These are phyloP conservation scores for Filobasidium uniguttulatum DNA, from an alignment of 1,284 basidiomycete species.

Conservation along the genomic window DNA sequence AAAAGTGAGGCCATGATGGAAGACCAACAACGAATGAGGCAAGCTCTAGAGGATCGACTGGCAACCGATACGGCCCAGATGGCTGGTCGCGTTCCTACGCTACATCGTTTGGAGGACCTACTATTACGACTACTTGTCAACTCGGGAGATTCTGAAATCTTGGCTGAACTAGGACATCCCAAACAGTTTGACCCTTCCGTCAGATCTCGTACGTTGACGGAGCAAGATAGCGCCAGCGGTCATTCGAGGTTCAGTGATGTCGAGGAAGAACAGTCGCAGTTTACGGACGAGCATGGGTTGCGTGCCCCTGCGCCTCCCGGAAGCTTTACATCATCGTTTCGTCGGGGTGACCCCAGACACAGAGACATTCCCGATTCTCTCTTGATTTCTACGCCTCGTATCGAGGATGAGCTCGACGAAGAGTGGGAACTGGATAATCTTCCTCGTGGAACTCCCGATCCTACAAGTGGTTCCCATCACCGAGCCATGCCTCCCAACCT, in stretches of 20 bases:
- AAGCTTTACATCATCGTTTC: constrained; percentile 20
- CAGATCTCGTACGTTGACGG: not conserved
- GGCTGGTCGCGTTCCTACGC: constrained; percentile 2
- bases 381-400: constrained; percentile 2
- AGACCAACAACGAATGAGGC: constrained; percentile 6
- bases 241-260: not conserved
- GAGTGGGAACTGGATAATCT: constrained; percentile 27
- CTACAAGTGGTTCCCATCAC: not conserved
- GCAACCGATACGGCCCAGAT: not conserved
- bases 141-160: constrained; percentile 11
- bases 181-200: not conserved
- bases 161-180: not conserved
- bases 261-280: not conserved
- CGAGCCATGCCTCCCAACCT: constrained; percentile 8
- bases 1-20: constrained; percentile 5
- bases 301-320: constrained; percentile 24
- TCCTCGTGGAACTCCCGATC: constrained; percentile 24
- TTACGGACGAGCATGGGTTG: constrained; percentile 20
- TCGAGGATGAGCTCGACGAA: constrained; percentile 10
- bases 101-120: constrained; percentile 26
- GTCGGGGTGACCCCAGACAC: not conserved
- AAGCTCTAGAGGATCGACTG: constrained; percentile 1
- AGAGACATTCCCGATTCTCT: constrained; percentile 6
- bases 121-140: constrained; percentile 24
- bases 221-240: not conserved